Percentiles rank a stretch among this genome's conserved stretches.
Evolutionary conservation across 176 grass and related monocot genomes (phyloP).

Genomic region (Thalia dealbata): DNA sequence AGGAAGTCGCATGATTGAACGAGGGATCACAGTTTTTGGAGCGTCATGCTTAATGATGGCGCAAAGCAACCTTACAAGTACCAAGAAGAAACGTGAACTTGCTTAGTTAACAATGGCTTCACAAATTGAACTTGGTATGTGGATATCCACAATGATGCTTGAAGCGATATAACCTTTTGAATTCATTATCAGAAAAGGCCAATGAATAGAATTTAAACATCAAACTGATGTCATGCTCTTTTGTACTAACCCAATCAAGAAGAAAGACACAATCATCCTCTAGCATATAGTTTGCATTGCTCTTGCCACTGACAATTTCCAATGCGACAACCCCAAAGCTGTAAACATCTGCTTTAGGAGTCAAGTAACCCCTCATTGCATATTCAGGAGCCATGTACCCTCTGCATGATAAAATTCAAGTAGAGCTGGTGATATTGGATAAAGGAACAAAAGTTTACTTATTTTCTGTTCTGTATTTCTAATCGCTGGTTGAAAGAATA

Average conservation of each 20-base stretch:
- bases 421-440: not conserved
- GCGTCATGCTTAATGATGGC: not conserved
- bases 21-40: not conserved
- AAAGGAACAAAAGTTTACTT: not conserved
- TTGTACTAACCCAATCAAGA: constrained; percentile 70
- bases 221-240: not conserved
- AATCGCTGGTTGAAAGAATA: not conserved
- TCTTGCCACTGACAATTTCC: constrained; percentile 72
- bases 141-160: not conserved
- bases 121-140: not conserved
- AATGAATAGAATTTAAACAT: not conserved
- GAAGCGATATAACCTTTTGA: not conserved
- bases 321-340: constrained; percentile 64
- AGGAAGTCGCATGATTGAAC: not conserved
- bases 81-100: not conserved
- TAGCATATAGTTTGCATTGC: constrained; percentile 51
- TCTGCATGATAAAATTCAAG: constrained; percentile 32
- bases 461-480: not conserved
- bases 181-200: not conserved
- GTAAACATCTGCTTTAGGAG: constrained; percentile 79
- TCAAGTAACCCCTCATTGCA: constrained; percentile 86
- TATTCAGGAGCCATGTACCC: constrained; percentile 98
- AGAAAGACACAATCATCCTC: constrained; percentile 69
- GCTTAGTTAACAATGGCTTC: not conserved
- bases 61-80: not conserved